These are phyloP conservation scores for Gautieria morchelliformis DNA, from an alignment of 768 basidiomycete genomes.

Conservation along the genomic window DNA sequence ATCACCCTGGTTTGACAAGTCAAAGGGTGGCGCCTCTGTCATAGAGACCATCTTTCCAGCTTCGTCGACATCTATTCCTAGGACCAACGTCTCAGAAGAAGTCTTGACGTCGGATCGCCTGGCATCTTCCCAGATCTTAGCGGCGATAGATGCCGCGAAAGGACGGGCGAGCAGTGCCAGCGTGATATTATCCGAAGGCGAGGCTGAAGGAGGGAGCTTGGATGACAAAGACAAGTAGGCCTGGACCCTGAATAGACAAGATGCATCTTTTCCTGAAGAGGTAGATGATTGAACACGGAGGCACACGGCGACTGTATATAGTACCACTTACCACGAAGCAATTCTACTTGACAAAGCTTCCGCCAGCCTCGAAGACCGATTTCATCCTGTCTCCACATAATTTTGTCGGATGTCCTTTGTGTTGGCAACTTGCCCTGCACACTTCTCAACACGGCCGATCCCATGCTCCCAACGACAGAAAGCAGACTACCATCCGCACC, in stretches of 20 bases:
- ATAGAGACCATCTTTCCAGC: conserved; percentile 28
- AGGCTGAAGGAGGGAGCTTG: conserved; percentile 29
- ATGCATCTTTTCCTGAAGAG: neutral
- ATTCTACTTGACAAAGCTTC: conserved; percentile 38
- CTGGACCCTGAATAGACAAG: neutral
- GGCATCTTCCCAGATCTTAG: conserved; percentile 33
- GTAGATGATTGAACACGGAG: conserved; percentile 9
- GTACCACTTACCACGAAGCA: conserved; percentile 25
- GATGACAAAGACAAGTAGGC: conserved; percentile 14
- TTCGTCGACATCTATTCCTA: conserved; percentile 43
- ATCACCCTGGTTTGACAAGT: neutral
- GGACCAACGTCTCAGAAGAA: conserved; percentile 45
- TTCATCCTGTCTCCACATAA: conserved; percentile 29
- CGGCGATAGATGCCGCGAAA: conserved; percentile 34
- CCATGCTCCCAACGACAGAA: conserved; percentile 24
- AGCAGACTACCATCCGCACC: conserved; percentile 28
- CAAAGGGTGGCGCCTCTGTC: conserved; percentile 3
- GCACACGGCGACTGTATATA: neutral
- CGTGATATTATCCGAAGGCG: conserved; percentile 41
- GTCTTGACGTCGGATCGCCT: conserved; percentile 17
- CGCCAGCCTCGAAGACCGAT: conserved; percentile 42
- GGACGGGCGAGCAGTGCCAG: conserved; percentile 47
- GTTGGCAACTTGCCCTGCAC: conserved; percentile 10
- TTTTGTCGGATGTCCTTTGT: conserved; percentile 20
- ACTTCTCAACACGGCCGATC: neutral